Base-by-base conservation (phyloP, 805 yeast genomes). In the Kregervanrija fluxuum region DNA sequence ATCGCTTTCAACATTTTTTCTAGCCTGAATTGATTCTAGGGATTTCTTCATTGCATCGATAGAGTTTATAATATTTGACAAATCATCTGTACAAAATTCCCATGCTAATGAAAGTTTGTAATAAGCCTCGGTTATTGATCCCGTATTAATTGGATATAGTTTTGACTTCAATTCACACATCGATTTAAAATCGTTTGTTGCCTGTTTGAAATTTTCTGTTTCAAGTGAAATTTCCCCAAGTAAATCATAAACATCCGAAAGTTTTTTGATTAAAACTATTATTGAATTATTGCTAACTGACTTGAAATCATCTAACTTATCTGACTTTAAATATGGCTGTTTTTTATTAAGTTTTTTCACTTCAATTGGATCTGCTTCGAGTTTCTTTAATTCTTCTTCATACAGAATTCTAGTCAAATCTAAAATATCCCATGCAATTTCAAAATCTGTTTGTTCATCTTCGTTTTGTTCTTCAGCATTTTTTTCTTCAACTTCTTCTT, bases 151-250 rank as follows among this genome's bases (percentile, higher is more conserved):
- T 2, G 73, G 73, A 54, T 71, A 81, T 11, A 85, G 57, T 45
- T 75, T 64, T 41, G 66, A 56, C 59, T 85, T 73, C 37, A 82
- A 63, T 30, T 74, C 64, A 32, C 85, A 69, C 35, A 87, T 70
- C 14, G 74, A 64, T 39, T 70, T 66, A 46, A 88, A 77, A 60
- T 90, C 96, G 14, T 67, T 66, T 0, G 82, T 75, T 0, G 96
- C 86, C 61, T 87, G 95, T 12, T 69, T 65, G 61, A 89, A 89
- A 62, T 87, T 86, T 54, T 91, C 97, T 2, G 93, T 77, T 58
- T 91, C 99, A 37, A 90, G 69, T 0, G 95, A 82, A 9, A 90
- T 84, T 59, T 91, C 97, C 31, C 98, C 98, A 13, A 89, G 69
- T 10, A 90, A 63, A 56, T 85, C 90, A 59, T 80, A 84, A 1